These are phyloP conservation scores for Oenanthe sinensis DNA, from an alignment of 129 eudicot genomes.

Conservation along the genomic window DNA sequence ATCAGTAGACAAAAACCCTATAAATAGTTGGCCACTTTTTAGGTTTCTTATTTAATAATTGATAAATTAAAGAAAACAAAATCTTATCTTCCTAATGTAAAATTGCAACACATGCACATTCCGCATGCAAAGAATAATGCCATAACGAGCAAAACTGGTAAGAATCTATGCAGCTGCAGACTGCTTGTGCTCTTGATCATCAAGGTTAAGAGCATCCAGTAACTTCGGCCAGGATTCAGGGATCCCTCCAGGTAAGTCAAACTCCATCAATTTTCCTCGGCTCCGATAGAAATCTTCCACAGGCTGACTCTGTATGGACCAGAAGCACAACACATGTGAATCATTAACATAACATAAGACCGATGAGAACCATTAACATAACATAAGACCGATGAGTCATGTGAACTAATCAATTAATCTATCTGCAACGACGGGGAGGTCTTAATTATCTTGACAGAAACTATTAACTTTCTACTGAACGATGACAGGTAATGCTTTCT, in stretches of 20 bases:
- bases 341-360: not conserved
- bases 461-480: too few relatives aligned
- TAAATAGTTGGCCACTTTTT: constrained; percentile 18
- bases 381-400: not conserved
- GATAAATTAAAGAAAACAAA: constrained; percentile 5
- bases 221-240: constrained; percentile 96
- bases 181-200: constrained; percentile 68
- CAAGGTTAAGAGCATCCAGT: constrained; percentile 81
- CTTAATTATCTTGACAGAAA: not conserved
- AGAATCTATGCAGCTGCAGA: constrained; percentile 56
- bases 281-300: constrained; percentile 78
- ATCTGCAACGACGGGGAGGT: not conserved
- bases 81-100: constrained; percentile 36
- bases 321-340: not conserved
- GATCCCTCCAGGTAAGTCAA: constrained; percentile 92
- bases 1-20: constrained; percentile 7
- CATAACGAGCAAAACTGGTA: not conserved
- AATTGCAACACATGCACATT: constrained; percentile 41
- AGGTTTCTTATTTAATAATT: constrained; percentile 7
- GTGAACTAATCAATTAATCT: not conserved
- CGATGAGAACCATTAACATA: not conserved
- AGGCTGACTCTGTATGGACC: constrained; percentile 73
- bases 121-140: constrained; percentile 42
- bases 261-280: constrained; percentile 77
- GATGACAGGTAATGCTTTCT: not conserved